Evolutionary conservation across 495 filamentous ascomycete species (phyloP), one percentile per base, ranked within the genome.

Genomic region (Aspergillus heteromorphus): DNA sequence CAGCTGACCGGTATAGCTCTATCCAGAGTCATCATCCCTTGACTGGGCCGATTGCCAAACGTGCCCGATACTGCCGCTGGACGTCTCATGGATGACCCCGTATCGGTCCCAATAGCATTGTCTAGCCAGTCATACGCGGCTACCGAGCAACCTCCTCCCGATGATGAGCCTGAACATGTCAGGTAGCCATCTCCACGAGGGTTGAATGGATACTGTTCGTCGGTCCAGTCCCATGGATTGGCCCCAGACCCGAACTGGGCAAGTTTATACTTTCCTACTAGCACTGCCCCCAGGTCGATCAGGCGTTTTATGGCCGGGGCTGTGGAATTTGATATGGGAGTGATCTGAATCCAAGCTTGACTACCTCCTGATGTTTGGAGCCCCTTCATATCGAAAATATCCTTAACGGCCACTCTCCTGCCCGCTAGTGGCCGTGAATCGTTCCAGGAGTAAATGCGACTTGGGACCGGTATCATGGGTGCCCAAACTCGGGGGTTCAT

Each of bases 231-330:
- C 9, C 67, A 72, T 0, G 77, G 69, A 48, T 59, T 61, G 55
- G 80, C 81, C 6, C 79, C 77, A 55, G 83, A 82, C 13, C 79
- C 82, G 54, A 85, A 85, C 57, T 82, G 79, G 14, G 72, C 77
- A 0, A 77, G 78, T 60, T 83, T 83, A 63, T 76, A 78, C 51
- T 83, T 81, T 6, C 83, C 83, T 7, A 87, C 75, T 2, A 86
- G 61, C 5, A 81, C 62, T 2, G 82, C 84, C 0, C 85, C 83
- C 9, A 76, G 74, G 58, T 81, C 78, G 25, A 88, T 69, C 11
- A 87, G 70, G n/a, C 70, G 64, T 51, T 83, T 75, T 0, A 87
- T 71, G 6, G 74, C 64, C 0, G 74, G 54, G 0, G 75, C 78
- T 4, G 76, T 84, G 2, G 48, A 61, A 13, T 66, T 75, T 19